These are phyloP conservation scores for Cytospora schulzeri DNA, from an alignment of 2,329 filamentous ascomycete genomes.

Conservation along the genomic window DNA sequence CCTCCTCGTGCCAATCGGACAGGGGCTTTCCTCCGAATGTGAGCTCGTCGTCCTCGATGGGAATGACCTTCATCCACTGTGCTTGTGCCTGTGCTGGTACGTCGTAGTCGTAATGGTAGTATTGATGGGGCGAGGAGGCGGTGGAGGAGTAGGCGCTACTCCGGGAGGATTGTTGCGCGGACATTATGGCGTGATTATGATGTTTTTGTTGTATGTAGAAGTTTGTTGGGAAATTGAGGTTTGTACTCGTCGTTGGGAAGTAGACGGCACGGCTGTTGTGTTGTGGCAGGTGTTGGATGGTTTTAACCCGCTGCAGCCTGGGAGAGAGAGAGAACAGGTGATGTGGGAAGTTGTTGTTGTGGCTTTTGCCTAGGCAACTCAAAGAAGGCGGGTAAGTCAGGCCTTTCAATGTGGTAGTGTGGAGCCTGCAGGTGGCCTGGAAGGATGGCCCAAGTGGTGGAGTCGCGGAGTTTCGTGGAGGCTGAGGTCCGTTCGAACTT, in stretches of 20 bases:
- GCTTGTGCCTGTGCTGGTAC: slow-evolving; percentile 34
- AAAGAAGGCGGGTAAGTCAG: slow-evolving; percentile 8
- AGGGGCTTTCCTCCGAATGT: slow-evolving; percentile 63
- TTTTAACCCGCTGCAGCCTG: neutral
- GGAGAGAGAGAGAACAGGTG: neutral
- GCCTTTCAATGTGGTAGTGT: slow-evolving; percentile 20
- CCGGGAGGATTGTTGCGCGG: slow-evolving; percentile 26
- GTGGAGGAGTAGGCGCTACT: slow-evolving; percentile 22
- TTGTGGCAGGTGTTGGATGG: neutral
- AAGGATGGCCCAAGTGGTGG: slow-evolving; percentile 11
- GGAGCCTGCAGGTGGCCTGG: slow-evolving; percentile 12
- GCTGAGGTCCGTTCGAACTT: neutral
- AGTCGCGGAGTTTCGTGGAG: neutral
- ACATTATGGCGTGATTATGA: slow-evolving; percentile 13
- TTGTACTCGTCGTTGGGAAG: neutral
- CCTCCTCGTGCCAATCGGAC: slow-evolving; percentile 63
- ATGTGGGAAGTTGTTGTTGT: slow-evolving; percentile 13
- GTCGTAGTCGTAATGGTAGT: slow-evolving; percentile 20
- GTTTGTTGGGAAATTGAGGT: neutral
- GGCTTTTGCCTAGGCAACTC: slow-evolving; percentile 19
- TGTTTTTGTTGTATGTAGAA: slow-evolving; percentile 3
- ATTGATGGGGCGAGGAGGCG: slow-evolving; percentile 20
- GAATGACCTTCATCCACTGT: slow-evolving; percentile 54
- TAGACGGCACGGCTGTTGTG: neutral
- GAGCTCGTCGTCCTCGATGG: slow-evolving; percentile 63